Percentiles rank a stretch among this genome's conserved stretches.
Evolutionary conservation across 2,329 filamentous ascomycete genomes (phyloP).

Genomic region (Cytospora schulzeri): DNA sequence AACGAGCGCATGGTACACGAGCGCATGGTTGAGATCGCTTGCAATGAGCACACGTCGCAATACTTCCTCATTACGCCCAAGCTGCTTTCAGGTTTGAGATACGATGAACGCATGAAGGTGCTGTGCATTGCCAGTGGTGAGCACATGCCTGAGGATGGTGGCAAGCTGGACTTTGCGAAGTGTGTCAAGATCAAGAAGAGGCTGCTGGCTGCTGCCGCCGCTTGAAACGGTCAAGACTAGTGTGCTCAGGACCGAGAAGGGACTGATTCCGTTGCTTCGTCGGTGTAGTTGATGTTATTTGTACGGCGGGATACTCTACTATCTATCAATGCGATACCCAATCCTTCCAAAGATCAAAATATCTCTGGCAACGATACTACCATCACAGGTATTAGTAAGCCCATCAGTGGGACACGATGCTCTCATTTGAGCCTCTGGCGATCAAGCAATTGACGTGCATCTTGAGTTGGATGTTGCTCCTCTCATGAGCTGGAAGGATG

Average conservation of each 20-base stretch:
- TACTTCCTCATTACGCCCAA: constrained; percentile 99
- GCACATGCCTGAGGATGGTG: constrained; percentile 59
- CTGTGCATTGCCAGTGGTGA: constrained; percentile 93
- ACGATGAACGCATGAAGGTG: constrained; percentile 88
- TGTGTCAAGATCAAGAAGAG: constrained; percentile 48
- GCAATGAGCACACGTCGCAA: constrained; percentile 74
- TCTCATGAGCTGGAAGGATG: not conserved
- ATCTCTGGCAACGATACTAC: not conserved
- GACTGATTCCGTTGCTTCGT: not conserved
- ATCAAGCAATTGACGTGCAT: not conserved
- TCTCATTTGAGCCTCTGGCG: not conserved
- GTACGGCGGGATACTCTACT: not conserved
- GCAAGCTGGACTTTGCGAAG: constrained; percentile 51
- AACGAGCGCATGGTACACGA: constrained; percentile 98
- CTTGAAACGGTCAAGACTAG: constrained; percentile 13
- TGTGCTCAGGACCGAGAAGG: no score
- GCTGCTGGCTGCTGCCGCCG: constrained; percentile 38
- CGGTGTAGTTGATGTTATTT: not conserved
- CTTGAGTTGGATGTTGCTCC: not conserved
- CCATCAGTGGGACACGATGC: not conserved
- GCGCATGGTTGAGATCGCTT: constrained; percentile 97
- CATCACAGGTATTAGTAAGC: not conserved
- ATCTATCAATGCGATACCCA: constrained; percentile 14
- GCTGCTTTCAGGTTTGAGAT: constrained; percentile 80
- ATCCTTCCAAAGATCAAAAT: not conserved